Evolutionary conservation across 352 stramenopile genomes (phyloP), one percentile per base, ranked within the genome.

Genomic region (Pythium rishiriense): DNA sequence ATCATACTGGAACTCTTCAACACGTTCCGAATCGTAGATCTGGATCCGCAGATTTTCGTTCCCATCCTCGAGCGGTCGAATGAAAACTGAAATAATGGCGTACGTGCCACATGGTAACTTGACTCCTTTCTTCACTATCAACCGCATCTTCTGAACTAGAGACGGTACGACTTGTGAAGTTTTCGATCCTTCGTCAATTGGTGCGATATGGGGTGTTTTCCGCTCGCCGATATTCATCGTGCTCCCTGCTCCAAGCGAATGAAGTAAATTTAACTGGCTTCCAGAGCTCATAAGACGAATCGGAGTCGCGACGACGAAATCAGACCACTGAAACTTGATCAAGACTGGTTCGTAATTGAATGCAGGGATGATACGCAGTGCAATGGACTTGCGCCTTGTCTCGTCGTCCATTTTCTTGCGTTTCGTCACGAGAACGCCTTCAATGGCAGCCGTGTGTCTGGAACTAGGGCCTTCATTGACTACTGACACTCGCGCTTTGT

Each of bases 1-100:
- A 39, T 91, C 82, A 47, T 87, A 91, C 60, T 88, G 80, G 68
- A 89, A 91, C 43, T 91, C 79, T 41, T 91, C 82, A 15, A 91
- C 76, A 24, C 76, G 76, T 56, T 91, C 82, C 14, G 76, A 65
- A 39, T 91, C 82, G 51, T 91, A 91, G 29, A 91, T 89, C 50
- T 89, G 76, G 47, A 91, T 73, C 2, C 79, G 76, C 24, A 91
- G 33, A 37, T 84, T 89, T 57, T 91, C 82, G 29, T 91, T 91
- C 1, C 82, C 82, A 47, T 91, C 82, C 49, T 89, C 82, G 0
- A 91, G 72, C 21, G 82, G 78, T 3, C 82, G 76, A 43, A 86
- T 79, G 26, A 91, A 91, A 12, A 81, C 78, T 21, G 79, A 87
- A 12, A 91, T 71, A 53, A 91, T 77, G 45, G 86, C 79, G 48